Evolutionary conservation across 2,329 filamentous ascomycete genomes (phyloP), one percentile per base, ranked within the genome.

Genomic region (Trichophaea hybrida): DNA sequence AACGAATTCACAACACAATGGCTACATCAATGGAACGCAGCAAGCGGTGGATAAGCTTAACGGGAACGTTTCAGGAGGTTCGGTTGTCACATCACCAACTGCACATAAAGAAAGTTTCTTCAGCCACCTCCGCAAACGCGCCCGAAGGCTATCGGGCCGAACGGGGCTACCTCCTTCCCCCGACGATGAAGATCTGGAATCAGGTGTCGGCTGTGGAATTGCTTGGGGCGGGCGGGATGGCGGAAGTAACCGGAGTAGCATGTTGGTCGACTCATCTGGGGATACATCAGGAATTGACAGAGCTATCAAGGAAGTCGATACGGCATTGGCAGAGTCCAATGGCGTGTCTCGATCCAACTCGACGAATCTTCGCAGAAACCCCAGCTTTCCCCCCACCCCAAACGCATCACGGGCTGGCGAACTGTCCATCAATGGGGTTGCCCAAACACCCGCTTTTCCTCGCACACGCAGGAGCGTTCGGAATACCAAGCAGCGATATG

Each of bases 61-160:
- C 70, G 93, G 90, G 57, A 83, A 85, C 68, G 80, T 57, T 55
- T 56, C 60, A 40, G 61, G 63, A 17, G 56, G 61, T 40, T 61
- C 60, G 49, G 59, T 50, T 46, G 79, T 37, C 86, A 84, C 24
- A 76, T 93, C 88, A 5, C 88, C 89, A 3, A 82, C 84, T 0
- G 86, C 80, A 15, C 86, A 89, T 59, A 94, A 94, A 70, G 93
- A 98, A 72, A 88, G 93, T 72, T 98, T 98, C 76, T 98, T 98
- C 74, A 97, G 93, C 0, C 93, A 98, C 71, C 78, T 98, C 6
- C 82, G 93, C 59, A 98, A 98, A 74, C 84, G 91, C 55, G 93
- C 94, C 33, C 82, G 93, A 67, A 81, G 93, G 66, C 84, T 98
- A 62, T 98, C 93, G 32, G 93, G 93, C 51, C 84, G 91, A 59